A percentile compares a stretch with the other conserved stretches of the same genome.
Conservation (phyloP, 2,329 filamentous ascomycete genomes). For the Fusarium papillatum region DNA sequence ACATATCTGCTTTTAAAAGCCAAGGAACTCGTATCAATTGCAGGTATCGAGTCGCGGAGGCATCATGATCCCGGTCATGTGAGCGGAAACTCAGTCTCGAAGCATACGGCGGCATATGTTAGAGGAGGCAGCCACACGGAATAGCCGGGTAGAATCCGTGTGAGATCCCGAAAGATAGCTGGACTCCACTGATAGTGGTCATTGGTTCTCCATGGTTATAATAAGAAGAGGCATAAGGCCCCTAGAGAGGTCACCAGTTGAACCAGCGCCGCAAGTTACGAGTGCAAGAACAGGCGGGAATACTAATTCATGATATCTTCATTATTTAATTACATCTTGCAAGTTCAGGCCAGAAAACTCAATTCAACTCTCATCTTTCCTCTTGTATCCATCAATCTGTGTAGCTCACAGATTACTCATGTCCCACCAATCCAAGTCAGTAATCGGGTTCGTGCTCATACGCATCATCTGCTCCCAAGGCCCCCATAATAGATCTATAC, state of each 20-base stretch:
- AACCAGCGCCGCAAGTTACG: too few relatives aligned
- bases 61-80: not conserved
- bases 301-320: too few relatives aligned
- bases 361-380: too few relatives aligned
- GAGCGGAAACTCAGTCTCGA: not conserved
- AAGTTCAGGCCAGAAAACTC: too few relatives aligned
- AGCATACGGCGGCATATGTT: too few relatives aligned
- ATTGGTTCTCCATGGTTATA: not conserved
- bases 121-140: not conserved
- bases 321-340: too few relatives aligned
- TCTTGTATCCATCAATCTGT: too few relatives aligned
- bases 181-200: too few relatives aligned
- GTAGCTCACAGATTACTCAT: slow-evolving; percentile 20
- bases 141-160: not conserved
- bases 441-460: not conserved
- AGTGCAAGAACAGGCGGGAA: too few relatives aligned
- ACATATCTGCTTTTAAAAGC: not conserved
- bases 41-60: not conserved
- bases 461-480: slow-evolving; percentile 33
- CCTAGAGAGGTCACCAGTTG: not conserved
- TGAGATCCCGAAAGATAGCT: too few relatives aligned
- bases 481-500: slow-evolving; percentile 27
- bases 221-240: not conserved
- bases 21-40: not conserved
- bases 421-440: slow-evolving; percentile 31